phyloP scores from a whole-genome alignment of 306 rosid species.

The Rosa persica region DNA sequence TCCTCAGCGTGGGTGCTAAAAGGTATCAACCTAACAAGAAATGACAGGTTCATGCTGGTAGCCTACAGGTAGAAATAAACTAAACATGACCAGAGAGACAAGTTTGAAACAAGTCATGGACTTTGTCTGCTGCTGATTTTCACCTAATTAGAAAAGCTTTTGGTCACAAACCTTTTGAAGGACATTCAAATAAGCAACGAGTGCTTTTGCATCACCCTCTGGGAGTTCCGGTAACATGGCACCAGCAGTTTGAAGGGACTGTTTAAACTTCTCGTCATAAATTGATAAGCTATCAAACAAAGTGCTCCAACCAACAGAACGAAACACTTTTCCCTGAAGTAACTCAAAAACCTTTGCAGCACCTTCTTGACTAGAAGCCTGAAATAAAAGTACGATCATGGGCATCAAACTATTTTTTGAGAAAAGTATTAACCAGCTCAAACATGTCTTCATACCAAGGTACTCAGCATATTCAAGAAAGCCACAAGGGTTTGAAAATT shows the following conservation, averaged over 20 bases:
- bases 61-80: not conserved
- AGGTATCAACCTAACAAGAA: slow-evolving; percentile 13
- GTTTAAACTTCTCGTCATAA: slow-evolving; percentile 91
- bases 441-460: slow-evolving; percentile 58
- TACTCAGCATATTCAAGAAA: slow-evolving; percentile 94
- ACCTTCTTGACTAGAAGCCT: slow-evolving; percentile 95
- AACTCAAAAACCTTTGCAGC: slow-evolving; percentile 91
- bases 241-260: slow-evolving; percentile 87
- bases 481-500: slow-evolving; percentile 92
- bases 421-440: slow-evolving; percentile 12
- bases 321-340: slow-evolving; percentile 91
- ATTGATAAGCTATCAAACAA: slow-evolving; percentile 90
- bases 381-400: slow-evolving; percentile 24
- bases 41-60: not conserved
- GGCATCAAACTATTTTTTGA: slow-evolving; percentile 3
- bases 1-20: not conserved
- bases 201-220: slow-evolving; percentile 98
- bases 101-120: not conserved
- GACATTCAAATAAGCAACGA: slow-evolving; percentile 86
- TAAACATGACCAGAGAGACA: not conserved
- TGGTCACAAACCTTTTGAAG: slow-evolving; percentile 69
- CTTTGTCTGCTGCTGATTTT: not conserved
- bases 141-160: not conserved
- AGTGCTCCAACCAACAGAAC: slow-evolving; percentile 99
- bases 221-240: slow-evolving; percentile 81